Base-by-base conservation (phyloP, 208 protist genomes). In the Blastocrithidia nonstop region DNA sequence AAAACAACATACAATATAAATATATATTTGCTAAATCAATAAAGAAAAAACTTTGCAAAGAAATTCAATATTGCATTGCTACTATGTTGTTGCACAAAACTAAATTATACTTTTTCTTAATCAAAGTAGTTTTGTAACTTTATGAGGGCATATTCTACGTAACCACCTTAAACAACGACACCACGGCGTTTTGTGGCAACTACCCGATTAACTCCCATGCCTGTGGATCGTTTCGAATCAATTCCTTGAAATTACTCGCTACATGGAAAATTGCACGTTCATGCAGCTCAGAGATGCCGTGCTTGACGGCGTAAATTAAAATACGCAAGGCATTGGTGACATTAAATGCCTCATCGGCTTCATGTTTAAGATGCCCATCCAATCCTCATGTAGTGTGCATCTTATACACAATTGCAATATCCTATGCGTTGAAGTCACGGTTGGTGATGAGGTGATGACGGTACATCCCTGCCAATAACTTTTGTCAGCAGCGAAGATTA, bases 341-440 rank as follows among this genome's bases (percentile, higher is more conserved):
- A 32, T 26, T 72, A 26, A 91, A 70, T 9, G 82, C 77, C 31
- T 85, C 74, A 22, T 91, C 77, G 1, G 74, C 71, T 50, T 87
- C 74, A n/a, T 66, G 57, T 64, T 83, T 84, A 3, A 91, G 66
- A 23, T 84, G 74, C 8, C 82, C 82, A 49, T 91, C 82, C 71
- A 91, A 79, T n/a, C 66, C 63, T 17, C 87, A 61, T 1, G 70
- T 63, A 33, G 55, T 43, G 37, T 87, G 74, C 61, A 88, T 73
- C 57, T 91, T 91, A 46, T 76, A 88, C 23, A 86, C 67, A 26
- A 88, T 82, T 2, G 74, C 71, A 27, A 91, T 76, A 46, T 91
- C 77, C 51, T 91, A 77, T 0, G 71, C 82, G 0, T 74, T 77
- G 39, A 91, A 72, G 43, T 90, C 81, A 27, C 66, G 49, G 26